Base-by-base conservation (phyloP, 1,139 yeast genomes). In the Debaryomycetaceae sp. region DNA sequence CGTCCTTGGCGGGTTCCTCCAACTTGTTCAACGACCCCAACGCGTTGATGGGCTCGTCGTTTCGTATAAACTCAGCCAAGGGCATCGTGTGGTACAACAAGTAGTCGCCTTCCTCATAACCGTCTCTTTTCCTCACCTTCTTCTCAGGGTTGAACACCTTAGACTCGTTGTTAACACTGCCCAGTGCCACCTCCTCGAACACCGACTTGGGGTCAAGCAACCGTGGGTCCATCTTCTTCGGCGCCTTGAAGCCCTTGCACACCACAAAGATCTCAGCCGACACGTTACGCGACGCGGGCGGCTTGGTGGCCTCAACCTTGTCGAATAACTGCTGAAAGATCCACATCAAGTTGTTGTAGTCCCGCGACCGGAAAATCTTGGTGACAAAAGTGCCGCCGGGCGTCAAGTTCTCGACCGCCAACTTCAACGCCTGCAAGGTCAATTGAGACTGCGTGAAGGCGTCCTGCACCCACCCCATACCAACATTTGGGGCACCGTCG, bases 401-500 rank as follows among this genome's bases (percentile, higher is more conserved):
- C 18, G 74, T 68, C 49, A 93, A 70, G 56, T 91, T 88, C 59
- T 93, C 98, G n/a, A 82, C 95, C 1, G 98, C 98, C 42, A 91
- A 71, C 55, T 82, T 88, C 48, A 93, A 69, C 20, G 97, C 95
- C 63, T 88, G 95, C 45, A 91, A 67, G 20, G 95, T 93, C 49
- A 91, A 76, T 55, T 91, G 97, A 14, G 96, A 86, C 64, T 91
- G 99, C 2, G 97, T 86, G 61, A 85, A 93, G 2, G 98, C 98
- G 76, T 91, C 99, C 58, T 93, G 98, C 18, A 85, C 91, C 98
- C 98, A 93, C 16, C 96, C 95, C 50, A 89, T 71, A 80, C 98
- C 98, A 45, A 91, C 98, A 53, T 91, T 93, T 17, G 99, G 99
- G 17, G 99, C 99, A 79, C 99, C 99, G 72, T 91, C 99, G 62